Evolutionary conservation across 2,329 filamentous ascomycete species (phyloP), one percentile per base, ranked within the genome.

Genomic region (Sclerotinia trifoliorum): DNA sequence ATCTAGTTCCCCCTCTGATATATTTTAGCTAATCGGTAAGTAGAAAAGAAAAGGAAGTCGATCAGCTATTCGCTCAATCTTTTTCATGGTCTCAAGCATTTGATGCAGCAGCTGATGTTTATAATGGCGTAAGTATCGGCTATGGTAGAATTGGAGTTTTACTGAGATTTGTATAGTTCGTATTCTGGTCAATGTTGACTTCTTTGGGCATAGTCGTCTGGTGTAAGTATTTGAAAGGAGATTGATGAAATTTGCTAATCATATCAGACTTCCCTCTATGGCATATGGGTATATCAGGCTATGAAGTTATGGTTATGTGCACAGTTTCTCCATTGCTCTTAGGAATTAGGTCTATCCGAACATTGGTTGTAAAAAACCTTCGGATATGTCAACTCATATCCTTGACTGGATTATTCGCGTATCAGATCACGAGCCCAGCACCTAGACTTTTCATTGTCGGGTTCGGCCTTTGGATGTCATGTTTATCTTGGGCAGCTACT

Each of bases 201-300:
- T 93, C 93, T 70, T 83, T 99, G 65, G 94, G 93, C 35, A 83
- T 99, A 56, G 84, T 92, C 54, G 90, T 99, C 56, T 99, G 95
- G 95, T 99, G 90, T 93, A 87, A 85, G 90, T 86, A 32, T n/a
- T 49, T 55, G 52, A 58, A 29, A 48, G 39, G 46, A 46, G 35
- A 46, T 55, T 49, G 46, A 55, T 29, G 26, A 24, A 49, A 46
- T n/a, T 39, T 42, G 70, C 67, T 73, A 65, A 74, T 56, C 57
- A 55, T 54, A 21, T 48, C 71, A 93, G 90, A 96, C 80, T 99
- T 99, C 78, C 95, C 95, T 19, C 86, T 99, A 15, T 99, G 95
- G 95, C 88, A 97, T 78, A 99, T 99, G 95, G 95, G 95, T 39
- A 96, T 99, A 70, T 98, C 94, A 5, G 95, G 95, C 71, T 99